phyloP scores from a whole-genome alignment of 106 monocot genomes.

The Allium sativum region DNA sequence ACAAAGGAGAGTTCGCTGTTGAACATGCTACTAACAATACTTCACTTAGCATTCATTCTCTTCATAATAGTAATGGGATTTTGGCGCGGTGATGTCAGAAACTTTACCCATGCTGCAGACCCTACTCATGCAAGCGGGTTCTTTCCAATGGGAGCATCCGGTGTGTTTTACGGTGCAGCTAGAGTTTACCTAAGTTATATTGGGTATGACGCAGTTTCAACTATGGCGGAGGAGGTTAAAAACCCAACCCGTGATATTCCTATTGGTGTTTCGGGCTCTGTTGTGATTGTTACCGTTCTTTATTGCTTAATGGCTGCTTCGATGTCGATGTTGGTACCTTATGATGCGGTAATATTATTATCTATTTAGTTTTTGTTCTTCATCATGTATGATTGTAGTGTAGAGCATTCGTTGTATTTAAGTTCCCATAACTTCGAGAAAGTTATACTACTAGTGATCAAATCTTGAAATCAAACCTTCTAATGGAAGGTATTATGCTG shows the following conservation, averaged over 20 bases:
- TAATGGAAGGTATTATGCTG: too few relatives aligned
- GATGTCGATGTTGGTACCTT: conserved; percentile 87
- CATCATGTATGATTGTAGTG: too few relatives aligned
- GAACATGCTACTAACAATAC: conserved; percentile 63
- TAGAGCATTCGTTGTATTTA: too few relatives aligned
- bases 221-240: conserved; percentile 94
- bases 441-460: too few relatives aligned
- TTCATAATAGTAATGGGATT: conserved; percentile 83
- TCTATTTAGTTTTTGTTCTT: background rate
- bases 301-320: conserved; percentile 94
- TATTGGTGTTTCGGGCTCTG: conserved; percentile 81
- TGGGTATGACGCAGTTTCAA: conserved; percentile 99
- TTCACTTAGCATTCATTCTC: conserved; percentile 74
- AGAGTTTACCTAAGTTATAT: conserved; percentile 91
- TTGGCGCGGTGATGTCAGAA: conserved; percentile 44
- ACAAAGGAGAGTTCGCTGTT: conserved; percentile 80
- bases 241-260: conserved; percentile 74
- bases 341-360: conserved; percentile 49
- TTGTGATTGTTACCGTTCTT: conserved; percentile 62
- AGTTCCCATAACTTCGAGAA: too few relatives aligned
- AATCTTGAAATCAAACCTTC: too few relatives aligned
- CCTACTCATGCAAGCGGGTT: conserved; percentile 58
- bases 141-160: conserved; percentile 52
- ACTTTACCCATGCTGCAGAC: conserved; percentile 47
- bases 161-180: conserved; percentile 76